Percentiles rank a stretch among this genome's conserved stretches.
phyloP scores from a whole-genome alignment of 169 alveolate genomes.

The Plasmodium sp. region DNA sequence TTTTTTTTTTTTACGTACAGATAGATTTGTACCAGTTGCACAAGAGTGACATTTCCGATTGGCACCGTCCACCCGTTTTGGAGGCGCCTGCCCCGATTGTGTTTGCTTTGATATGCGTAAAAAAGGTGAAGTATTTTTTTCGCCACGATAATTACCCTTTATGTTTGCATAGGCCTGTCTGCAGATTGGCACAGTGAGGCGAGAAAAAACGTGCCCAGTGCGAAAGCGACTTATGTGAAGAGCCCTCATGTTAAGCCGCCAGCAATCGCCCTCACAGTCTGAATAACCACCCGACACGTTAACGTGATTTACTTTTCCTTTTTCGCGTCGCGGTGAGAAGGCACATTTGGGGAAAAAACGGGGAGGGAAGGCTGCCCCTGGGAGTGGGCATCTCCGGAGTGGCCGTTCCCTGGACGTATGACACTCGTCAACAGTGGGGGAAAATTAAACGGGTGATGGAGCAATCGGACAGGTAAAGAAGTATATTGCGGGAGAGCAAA shows the following conservation, averaged over 20 bases:
- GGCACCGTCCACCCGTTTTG: not conserved
- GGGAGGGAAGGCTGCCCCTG: not conserved
- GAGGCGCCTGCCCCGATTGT: not conserved
- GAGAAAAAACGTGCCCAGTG: not conserved
- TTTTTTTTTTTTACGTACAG: not conserved
- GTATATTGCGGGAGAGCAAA: not conserved
- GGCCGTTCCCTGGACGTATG: not conserved
- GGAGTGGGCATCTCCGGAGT: not conserved
- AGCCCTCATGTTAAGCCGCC: not conserved
- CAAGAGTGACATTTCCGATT: not conserved
- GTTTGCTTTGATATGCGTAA: not conserved
- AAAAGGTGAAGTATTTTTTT: not conserved
- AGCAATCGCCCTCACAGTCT: not conserved
- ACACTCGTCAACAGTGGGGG: not conserved
- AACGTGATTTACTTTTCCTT: not conserved
- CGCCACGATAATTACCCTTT: not conserved
- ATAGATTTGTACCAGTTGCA: not conserved
- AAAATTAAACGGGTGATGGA: not conserved
- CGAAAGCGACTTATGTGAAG: not conserved
- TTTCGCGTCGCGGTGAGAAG: not conserved
- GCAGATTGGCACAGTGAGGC: not conserved
- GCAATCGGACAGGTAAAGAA: not conserved
- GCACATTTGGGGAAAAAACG: not conserved
- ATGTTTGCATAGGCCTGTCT: not conserved
- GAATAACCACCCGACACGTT: not conserved